Base-by-base conservation (phyloP, 495 filamentous ascomycete genomes). In the Penicillium bovifimosum region DNA sequence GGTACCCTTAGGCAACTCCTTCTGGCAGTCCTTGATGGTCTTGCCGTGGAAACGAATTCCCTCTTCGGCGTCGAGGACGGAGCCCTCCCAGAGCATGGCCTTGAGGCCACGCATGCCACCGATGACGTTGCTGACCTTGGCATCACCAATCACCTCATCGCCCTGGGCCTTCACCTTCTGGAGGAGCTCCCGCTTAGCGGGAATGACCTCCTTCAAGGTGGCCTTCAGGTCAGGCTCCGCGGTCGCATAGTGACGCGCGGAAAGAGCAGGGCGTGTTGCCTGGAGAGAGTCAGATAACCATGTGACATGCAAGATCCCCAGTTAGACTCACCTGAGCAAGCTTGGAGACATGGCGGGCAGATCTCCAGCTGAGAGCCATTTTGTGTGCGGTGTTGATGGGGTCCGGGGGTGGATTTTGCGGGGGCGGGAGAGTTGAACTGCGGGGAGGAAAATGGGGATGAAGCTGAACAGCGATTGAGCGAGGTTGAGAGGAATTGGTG, bases 1-100 rank as follows among this genome's bases (percentile, higher is more conserved):
- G 49, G 81, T 88, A 47, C 91, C 93, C 76, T 96, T 96, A 61
- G 93, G 93, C 7, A 98, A 82, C 65, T 95, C 83, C 51, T 82
- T 80, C 64, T 96, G 91, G 79, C 93, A 98, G 65, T 98, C 93
- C 75, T 93, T 95, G 78, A 98, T 98, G 42, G 90, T 96, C 60
- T 86, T 85, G 62, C 95, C 95, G 68, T 96, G 93, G 80, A 98
- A 98, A 43, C 93, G 88, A 65, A 98, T 98, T 31, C 93, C 93
- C 74, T 98, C 93, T 64, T 97, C 84, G 47, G 93, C 84, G 67
- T 97, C 95, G 28, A 98, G 87, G 7, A 98, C 93, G 10, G 91
- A 96, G 24, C 95, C 93, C 73, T 98, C 93, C 93, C 93, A 98
- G 45, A 98, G 78, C 90, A 98, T 96, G 57, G 90, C 86, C 73